Evolutionary conservation across 768 basidiomycete genomes (phyloP).

Genomic region (Naganishia onofrii): DNA sequence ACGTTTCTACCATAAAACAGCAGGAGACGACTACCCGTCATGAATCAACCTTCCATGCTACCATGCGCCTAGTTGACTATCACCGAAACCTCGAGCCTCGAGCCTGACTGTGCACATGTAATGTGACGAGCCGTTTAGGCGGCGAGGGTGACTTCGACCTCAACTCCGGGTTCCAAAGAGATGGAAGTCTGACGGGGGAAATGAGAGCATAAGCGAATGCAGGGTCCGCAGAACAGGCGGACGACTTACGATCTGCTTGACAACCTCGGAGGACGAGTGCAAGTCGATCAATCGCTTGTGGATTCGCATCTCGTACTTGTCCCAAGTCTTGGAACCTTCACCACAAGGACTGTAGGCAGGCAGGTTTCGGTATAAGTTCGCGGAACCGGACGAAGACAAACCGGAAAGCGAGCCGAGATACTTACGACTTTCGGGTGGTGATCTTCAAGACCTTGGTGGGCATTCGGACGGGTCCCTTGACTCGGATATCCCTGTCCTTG

Average conservation of each 20-base stretch:
- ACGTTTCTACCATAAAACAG: background rate
- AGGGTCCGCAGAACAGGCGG: no score
- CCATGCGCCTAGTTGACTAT: conserved; percentile 3
- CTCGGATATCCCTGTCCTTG: conserved; percentile 98
- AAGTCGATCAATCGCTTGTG: conserved; percentile 99
- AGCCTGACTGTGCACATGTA: background rate
- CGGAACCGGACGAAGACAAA: no score
- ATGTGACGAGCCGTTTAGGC: conserved; percentile 29
- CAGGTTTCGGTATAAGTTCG: background rate
- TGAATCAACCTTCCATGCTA: background rate
- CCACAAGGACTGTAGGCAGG: conserved; percentile 76
- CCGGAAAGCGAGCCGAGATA: conserved; percentile 29
- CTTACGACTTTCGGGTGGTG: conserved; percentile 98
- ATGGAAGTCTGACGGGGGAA: conserved; percentile 90
- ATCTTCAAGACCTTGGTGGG: conserved; percentile 99
- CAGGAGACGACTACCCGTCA: background rate
- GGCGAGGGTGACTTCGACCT: conserved; percentile 95
- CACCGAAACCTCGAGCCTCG: background rate
- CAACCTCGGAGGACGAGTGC: conserved; percentile 96
- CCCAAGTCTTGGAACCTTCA: conserved; percentile 99
- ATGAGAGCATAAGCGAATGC: no score
- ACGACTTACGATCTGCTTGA: conserved; percentile 93
- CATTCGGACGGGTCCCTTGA: conserved; percentile 97
- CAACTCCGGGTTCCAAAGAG: conserved; percentile 97
- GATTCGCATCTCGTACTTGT: conserved; percentile 97